Conservation (phyloP, 331 rosid species). For the Saraca asoca region DNA sequence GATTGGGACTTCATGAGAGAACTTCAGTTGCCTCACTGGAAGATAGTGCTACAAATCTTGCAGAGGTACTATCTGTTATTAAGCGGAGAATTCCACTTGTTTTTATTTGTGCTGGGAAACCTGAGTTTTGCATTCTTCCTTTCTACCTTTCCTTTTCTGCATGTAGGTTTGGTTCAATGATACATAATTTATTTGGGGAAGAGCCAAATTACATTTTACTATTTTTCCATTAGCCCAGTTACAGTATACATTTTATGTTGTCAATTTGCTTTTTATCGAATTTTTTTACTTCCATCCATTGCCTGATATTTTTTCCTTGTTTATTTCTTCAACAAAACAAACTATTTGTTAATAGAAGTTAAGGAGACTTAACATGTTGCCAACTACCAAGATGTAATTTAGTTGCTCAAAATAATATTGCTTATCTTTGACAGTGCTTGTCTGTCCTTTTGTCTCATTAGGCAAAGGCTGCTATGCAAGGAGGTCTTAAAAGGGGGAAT, state of each 20-base stretch:
- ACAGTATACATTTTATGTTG: neutral
- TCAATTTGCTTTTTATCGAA: conserved; percentile 21
- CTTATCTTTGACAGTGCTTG: conserved; percentile 13
- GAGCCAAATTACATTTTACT: neutral
- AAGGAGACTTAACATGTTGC: too few species aligned
- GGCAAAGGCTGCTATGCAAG: conserved; percentile 96
- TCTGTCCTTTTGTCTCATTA: conserved; percentile 35
- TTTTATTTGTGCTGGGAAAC: too few species aligned
- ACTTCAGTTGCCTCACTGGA: conserved; percentile 65
- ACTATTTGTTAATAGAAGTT: too few species aligned
- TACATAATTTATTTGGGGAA: conserved; percentile 18
- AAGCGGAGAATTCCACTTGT: conserved; percentile 9
- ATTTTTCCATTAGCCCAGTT: neutral
- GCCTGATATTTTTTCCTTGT: too few species aligned
- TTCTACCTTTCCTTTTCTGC: too few species aligned
- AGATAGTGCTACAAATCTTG: conserved; percentile 88
- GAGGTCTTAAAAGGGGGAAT: conserved; percentile 63
- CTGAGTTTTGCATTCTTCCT: too few species aligned
- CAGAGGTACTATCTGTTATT: conserved; percentile 65
- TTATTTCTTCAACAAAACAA: too few species aligned
- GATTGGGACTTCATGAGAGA: conserved; percentile 70
- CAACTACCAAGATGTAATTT: too few species aligned
- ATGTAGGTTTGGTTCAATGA: conserved; percentile 7
- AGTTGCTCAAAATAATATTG: conserved; percentile 2
- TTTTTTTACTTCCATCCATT: neutral